Evolutionary conservation across 148 eudicot genomes (phyloP), one percentile per base, ranked within the genome.

Genomic region (Hydrangea macrophylla): DNA sequence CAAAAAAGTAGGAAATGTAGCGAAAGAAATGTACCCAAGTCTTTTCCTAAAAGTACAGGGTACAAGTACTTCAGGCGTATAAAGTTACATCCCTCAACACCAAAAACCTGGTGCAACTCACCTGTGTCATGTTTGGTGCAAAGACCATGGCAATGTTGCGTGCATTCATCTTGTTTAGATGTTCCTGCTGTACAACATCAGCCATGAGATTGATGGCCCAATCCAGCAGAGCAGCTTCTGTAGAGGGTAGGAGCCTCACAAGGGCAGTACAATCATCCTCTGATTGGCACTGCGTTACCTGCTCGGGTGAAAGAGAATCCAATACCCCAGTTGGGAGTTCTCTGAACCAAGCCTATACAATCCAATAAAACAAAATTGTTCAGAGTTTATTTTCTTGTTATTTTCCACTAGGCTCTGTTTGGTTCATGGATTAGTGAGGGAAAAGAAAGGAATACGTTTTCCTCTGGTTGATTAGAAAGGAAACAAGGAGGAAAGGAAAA

Each of bases 101-200:
- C 7, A 12, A 64, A 31, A 25, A 59, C 9, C 20, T 23, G 24
- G 3, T 35, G 23, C 24, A n/a, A 62, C 30, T 71, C 51, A 93
- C 98, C 96, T 93, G 95, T n/a, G 98, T 90, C 98, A 93, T 93
- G 77, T 93, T 93, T 12, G 98, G 98, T 28, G 98, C 98, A 71
- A 93, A 93, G 51, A 93, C 97, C 92, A 85, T 86, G 9, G 98
- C 97, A 45, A 93, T 84, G 75, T 93, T 93, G 77, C 72, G 98
- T 45, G 95, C 85, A 77, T 93, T 88, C 98, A 93, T 93, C 86
- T 93, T 93, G 75, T 93, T 93, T 39, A 68, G 73, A 39, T 76
- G 84, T 70, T 93, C 97, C 64, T 82, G 78, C 75, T 85, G 92
- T 72, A 90, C 98, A 58, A 93, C 96, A 81, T 93, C 98, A 48